phyloP scores from a whole-genome alignment of 495 filamentous ascomycete genomes.

The Xylaria castorea region DNA sequence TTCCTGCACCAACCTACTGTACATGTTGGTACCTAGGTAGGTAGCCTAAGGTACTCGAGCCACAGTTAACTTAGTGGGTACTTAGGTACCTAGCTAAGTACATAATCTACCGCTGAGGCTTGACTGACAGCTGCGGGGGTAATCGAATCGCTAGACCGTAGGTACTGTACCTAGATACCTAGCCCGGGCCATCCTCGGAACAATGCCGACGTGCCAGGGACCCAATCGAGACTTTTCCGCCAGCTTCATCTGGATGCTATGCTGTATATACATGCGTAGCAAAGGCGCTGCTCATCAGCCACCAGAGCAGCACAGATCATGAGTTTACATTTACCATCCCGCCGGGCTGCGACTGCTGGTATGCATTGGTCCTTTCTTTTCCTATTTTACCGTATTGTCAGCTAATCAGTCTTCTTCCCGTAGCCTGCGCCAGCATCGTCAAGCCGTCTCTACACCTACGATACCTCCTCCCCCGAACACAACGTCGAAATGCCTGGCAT shows the following conservation, averaged over 20 bases:
- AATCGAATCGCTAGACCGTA: not conserved
- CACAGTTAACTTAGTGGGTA: slow-evolving; percentile 1
- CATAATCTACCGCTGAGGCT: too few relatives aligned
- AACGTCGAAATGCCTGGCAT: slow-evolving; percentile 41
- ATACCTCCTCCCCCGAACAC: slow-evolving; percentile 35
- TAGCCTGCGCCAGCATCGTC: slow-evolving; percentile 40
- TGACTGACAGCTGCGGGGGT: not conserved
- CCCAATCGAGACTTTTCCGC: slow-evolving; percentile 24
- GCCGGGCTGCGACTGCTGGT: slow-evolving; percentile 51
- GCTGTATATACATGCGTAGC: slow-evolving; percentile 4
- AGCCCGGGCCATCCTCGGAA: slow-evolving; percentile 23
- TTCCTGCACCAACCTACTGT: not conserved
- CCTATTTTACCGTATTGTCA: slow-evolving; percentile 26
- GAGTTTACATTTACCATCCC: slow-evolving; percentile 53
- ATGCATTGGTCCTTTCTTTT: slow-evolving; percentile 28
- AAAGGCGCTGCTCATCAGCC: not conserved
- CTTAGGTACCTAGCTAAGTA: too few relatives aligned
- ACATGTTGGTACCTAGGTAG: too few relatives aligned
- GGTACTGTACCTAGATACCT: not conserved
- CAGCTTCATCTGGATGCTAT: not conserved
- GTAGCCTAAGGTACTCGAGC: slow-evolving; percentile 4
- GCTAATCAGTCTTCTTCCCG: slow-evolving; percentile 13
- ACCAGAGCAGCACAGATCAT: slow-evolving; percentile 39
- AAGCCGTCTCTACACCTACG: slow-evolving; percentile 37
- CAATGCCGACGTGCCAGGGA: not conserved